Evolutionary conservation across 495 filamentous ascomycete species (phyloP).

Genomic region (Xylaria telfairii): DNA sequence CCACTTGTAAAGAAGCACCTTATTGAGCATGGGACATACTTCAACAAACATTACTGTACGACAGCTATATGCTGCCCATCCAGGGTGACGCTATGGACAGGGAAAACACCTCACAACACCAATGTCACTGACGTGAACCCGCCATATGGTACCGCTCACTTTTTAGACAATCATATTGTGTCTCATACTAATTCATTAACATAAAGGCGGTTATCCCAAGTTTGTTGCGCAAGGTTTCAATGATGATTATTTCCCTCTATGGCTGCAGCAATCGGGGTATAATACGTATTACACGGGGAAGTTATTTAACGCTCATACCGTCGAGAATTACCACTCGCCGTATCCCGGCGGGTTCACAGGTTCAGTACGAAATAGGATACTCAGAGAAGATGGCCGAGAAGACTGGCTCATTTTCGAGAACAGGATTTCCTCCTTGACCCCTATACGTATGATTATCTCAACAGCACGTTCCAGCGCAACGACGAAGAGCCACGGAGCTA

Average conservation of each 20-base stretch:
- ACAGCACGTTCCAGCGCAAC: constrained; percentile 68
- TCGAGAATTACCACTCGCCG: constrained; percentile 61
- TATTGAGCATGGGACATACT: constrained; percentile 57
- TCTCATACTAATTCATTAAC: background rate
- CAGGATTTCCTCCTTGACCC: constrained; percentile 71
- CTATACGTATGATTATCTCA: constrained; percentile 69
- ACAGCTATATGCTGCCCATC: constrained; percentile 67
- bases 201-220: constrained; percentile 67
- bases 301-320: constrained; percentile 65
- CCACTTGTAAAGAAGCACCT: constrained; percentile 57
- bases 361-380: constrained; percentile 34
- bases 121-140: constrained; percentile 72
- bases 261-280: constrained; percentile 69
- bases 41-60: constrained; percentile 61
- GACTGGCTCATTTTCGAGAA: background rate
- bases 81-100: constrained; percentile 67
- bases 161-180: background rate
- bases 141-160: constrained; percentile 54
- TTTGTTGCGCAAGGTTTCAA: constrained; percentile 68
- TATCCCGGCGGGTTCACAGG: constrained; percentile 59
- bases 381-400: background rate
- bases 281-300: constrained; percentile 73
- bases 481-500: constrained; percentile 59
- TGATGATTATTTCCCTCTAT: constrained; percentile 66
- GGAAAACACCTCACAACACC: constrained; percentile 70